phyloP scores from a whole-genome alignment of 495 filamentous ascomycete species.

The Penicillium arizonense region DNA sequence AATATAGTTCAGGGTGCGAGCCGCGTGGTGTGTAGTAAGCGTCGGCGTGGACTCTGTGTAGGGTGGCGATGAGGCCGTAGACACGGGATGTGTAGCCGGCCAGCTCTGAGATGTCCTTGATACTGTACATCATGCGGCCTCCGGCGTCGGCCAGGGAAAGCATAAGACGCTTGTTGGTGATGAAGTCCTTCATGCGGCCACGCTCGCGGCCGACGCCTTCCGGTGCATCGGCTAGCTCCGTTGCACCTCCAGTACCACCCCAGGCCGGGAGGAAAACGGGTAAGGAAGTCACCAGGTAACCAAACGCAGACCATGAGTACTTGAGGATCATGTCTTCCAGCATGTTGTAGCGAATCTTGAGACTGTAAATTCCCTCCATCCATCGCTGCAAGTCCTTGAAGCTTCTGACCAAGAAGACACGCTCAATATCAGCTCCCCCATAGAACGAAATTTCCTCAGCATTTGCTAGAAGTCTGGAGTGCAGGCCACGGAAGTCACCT shows the following conservation, averaged over 20 bases:
- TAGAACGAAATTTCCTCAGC: constrained; percentile 99
- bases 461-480: constrained; percentile 90
- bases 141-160: constrained; percentile 95
- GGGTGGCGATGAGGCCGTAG: constrained; percentile 89
- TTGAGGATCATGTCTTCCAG: constrained; percentile 98
- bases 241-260: constrained; percentile 74
- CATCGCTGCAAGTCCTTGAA: constrained; percentile 87
- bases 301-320: constrained; percentile 97
- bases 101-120: constrained; percentile 93
- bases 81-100: constrained; percentile 96
- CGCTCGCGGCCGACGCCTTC: constrained; percentile 62
- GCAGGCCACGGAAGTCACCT: constrained; percentile 87
- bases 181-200: constrained; percentile 95
- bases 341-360: constrained; percentile 98
- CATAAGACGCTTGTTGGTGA: constrained; percentile 99
- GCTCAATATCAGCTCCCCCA: constrained; percentile 90
- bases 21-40: constrained; percentile 73
- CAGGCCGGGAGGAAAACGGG: constrained; percentile 94
- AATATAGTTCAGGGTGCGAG: constrained; percentile 75
- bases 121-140: constrained; percentile 97
- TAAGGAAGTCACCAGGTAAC: constrained; percentile 87
- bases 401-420: constrained; percentile 79
- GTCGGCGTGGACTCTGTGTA: constrained; percentile 89
- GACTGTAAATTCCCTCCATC: constrained; percentile 95
- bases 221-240: constrained; percentile 55